These are phyloP conservation scores for Eutrema salsugineum DNA, from an alignment of 441 rosid species.

Conservation along the genomic window DNA sequence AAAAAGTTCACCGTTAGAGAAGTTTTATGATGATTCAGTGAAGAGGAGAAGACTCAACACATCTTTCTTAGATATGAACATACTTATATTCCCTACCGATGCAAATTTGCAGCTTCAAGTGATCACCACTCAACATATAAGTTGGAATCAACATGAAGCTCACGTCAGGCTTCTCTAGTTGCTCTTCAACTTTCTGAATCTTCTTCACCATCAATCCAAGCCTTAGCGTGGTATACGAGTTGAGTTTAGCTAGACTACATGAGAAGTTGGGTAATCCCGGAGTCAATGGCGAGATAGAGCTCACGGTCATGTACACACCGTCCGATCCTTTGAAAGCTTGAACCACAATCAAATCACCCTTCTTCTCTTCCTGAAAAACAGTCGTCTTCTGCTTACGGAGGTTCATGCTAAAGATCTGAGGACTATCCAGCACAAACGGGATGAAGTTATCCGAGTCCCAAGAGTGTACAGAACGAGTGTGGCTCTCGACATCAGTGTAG, in stretches of 20 bases:
- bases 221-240: background rate
- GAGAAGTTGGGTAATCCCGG: background rate
- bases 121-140: background rate
- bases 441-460: background rate
- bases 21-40: no score
- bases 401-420: background rate
- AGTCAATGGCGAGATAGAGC: background rate
- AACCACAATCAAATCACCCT: conserved; percentile 11
- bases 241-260: background rate
- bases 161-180: background rate
- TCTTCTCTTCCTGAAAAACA: background rate
- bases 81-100: background rate
- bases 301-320: background rate
- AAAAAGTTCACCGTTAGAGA: no score
- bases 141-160: background rate
- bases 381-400: background rate
- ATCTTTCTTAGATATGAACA: background rate
- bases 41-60: background rate
- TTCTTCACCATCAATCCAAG: background rate
- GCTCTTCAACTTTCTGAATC: background rate
- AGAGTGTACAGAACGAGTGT: conserved; percentile 32
- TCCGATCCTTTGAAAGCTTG: background rate
- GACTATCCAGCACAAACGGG: background rate
- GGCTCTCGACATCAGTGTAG: conserved; percentile 25
- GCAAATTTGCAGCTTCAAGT: conserved; percentile 10